Percentiles rank a stretch among this genome's conserved stretches.
Evolutionary conservation across 441 rosid genomes (phyloP).

Genomic region (Rhodomyrtus psidioides): DNA sequence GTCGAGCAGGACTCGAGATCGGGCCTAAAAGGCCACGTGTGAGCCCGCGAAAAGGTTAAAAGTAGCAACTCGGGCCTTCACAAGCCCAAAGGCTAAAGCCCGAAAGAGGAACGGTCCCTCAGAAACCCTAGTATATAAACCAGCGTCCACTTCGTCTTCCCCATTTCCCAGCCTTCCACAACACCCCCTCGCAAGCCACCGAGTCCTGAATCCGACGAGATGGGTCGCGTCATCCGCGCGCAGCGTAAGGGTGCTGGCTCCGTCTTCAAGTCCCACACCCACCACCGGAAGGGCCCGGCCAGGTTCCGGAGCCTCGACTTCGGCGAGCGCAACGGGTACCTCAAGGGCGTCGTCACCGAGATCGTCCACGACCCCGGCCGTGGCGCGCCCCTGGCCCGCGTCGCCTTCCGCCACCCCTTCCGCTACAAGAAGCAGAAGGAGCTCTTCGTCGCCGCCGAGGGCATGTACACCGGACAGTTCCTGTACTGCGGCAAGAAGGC

Average conservation of each 20-base stretch:
- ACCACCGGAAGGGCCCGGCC: background rate
- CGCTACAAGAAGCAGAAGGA: background rate
- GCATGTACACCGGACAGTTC: background rate
- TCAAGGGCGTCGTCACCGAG: background rate
- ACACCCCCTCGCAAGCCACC: background rate
- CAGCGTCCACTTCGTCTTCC: background rate
- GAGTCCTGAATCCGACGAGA: background rate
- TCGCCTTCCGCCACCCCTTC: background rate
- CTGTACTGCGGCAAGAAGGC: background rate
- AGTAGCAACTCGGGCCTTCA: background rate
- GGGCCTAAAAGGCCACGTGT: background rate
- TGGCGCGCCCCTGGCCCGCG: background rate
- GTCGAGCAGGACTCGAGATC: background rate
- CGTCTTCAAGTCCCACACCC: conserved; percentile 1
- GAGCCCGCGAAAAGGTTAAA: background rate
- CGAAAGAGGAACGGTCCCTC: background rate
- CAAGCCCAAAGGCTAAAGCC: background rate
- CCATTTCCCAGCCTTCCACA: background rate
- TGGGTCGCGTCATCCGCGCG: background rate
- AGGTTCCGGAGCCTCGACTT: background rate
- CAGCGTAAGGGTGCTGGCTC: conserved; percentile 1
- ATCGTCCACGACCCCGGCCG: background rate
- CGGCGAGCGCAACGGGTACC: background rate
- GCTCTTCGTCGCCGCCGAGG: background rate
- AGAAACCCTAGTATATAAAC: background rate